Base-by-base conservation (phyloP, 2,329 filamentous ascomycete species). In the Dryadomyces quercus-mongolicae region DNA sequence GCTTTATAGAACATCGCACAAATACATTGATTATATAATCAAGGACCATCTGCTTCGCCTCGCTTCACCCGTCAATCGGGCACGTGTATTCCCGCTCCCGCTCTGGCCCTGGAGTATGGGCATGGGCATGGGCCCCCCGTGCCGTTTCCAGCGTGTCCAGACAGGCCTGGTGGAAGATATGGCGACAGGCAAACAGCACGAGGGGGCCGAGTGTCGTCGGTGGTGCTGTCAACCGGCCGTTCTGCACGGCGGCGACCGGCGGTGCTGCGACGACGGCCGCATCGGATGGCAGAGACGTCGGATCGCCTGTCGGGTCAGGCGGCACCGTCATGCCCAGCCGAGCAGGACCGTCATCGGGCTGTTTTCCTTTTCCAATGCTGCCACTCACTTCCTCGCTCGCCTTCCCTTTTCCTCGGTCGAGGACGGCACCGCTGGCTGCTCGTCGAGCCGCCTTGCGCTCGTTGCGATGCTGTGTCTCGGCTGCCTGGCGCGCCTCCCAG, bases 141-240 rank as follows among this genome's bases (percentile, higher is more conserved):
- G 60, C 55, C 64, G 65, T 65, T 62, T 58, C 79, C 60, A 85
- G 66, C 56, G 80, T 76, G 64, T 92, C 86, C 43, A 87, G 70
- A 63, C 84, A 90, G 25, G 70, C 73, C 64, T 82, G 75, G 68
- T 88, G 84, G 62, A 85, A 86, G 18, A 86, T 79, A 66, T 88
- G 84, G 54, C 84, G 74, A 65, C 84, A 88, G 21, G 83, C 84
- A 61, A 88, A 69, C 50, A 88, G 77, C 10, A 87, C 80, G 52
- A 88, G 65, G 46, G 81, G 75, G 9, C 82, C 85, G 18, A 85
- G 73, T n/a, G 76, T 70, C 66, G 46, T 54, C 43, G 49, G 52
- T 65, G 67, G 36, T 16, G 42, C 8, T 5, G 42, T 44, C n/a
- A 40, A 21, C 2, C 12, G 22, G 3, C 18, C 31, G 5, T 8